A percentile compares a stretch with the other conserved stretches of the same genome.
Evolutionary conservation across 2,329 filamentous ascomycete species (phyloP).

Genomic region (Trichoderma sp.): DNA sequence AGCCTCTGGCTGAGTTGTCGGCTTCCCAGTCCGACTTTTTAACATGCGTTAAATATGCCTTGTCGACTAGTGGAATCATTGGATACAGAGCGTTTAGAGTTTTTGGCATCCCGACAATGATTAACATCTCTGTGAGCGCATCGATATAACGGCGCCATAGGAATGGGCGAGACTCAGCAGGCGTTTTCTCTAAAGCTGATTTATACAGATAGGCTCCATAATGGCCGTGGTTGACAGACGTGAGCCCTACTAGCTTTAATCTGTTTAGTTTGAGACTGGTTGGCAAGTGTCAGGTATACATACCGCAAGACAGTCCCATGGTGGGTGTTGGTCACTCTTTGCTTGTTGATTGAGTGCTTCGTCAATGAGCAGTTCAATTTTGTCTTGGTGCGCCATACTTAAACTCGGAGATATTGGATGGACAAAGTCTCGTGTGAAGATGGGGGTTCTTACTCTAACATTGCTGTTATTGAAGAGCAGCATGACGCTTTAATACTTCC

Average conservation of each 20-base stretch:
- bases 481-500: not conserved
- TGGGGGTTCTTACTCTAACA: not conserved
- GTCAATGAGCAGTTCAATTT: not conserved
- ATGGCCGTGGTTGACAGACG: not conserved
- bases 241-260: constrained; percentile 11
- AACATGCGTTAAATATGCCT: not conserved
- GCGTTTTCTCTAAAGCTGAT: not conserved
- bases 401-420: not conserved
- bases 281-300: not conserved
- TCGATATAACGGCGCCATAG: constrained; percentile 8
- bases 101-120: constrained; percentile 13
- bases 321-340: not conserved
- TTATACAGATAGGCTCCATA: not conserved
- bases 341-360: not conserved
- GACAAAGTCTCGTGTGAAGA: not conserved
- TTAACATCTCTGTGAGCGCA: constrained; percentile 1
- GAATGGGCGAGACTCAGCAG: not conserved
- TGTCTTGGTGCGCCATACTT: not conserved
- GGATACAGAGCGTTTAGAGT: not conserved
- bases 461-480: not conserved
- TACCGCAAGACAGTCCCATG: constrained; percentile 4
- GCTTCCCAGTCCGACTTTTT: not conserved
- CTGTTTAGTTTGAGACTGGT: not conserved
- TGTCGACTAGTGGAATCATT: not conserved
- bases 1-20: not conserved